Evolutionary conservation across 2,329 filamentous ascomycete species (phyloP), one percentile per base, ranked within the genome.

Genomic region (Pochonia chlamydosporia): DNA sequence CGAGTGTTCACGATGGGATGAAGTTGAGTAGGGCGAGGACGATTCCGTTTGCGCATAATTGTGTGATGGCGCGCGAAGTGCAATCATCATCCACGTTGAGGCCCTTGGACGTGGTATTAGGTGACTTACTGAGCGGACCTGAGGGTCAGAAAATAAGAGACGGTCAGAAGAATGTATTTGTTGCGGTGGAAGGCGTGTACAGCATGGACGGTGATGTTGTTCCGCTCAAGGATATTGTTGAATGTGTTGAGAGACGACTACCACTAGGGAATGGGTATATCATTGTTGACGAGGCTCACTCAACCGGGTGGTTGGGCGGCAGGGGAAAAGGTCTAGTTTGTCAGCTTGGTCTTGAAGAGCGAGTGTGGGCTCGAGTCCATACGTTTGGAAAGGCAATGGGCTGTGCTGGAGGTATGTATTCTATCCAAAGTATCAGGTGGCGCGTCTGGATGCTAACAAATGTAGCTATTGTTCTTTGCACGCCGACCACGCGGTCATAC

Each of bases 151-250:
- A 46, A 40, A 44, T 79, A 0, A 39, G 39, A 0, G 44, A 52
- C 0, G 76, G 77, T 0, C 49, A 58, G 2, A 59, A 59, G 0
- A 82, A 79, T 52, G 72, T 89, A 3, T 86, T 89, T 53, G 62
- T 89, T n/a, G 80, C 79, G 0, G 72, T 88, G 0, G 85, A 89
- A 54, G 79, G 76, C 0, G 70, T 89, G 0, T 92, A 93, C 62
- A 90, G 85, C 61, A 93, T 93, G 88, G 87, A 92, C 45, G 88
- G 88, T 0, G 86, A 91, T 54, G 66, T 88, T 16, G 79, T 79
- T 0, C 84, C 84, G 0, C 66, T 93, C 10, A 56, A 59, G 10
- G 73, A 81, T 5, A 77, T 91, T 16, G 72, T 85, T 2, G 62
- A 72, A 0, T 68, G 78, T 4, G 74, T 85, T 0, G 74, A 85